These are phyloP conservation scores for Flueggea neowawraea DNA, from an alignment of 441 rosid genomes.

Conservation along the genomic window DNA sequence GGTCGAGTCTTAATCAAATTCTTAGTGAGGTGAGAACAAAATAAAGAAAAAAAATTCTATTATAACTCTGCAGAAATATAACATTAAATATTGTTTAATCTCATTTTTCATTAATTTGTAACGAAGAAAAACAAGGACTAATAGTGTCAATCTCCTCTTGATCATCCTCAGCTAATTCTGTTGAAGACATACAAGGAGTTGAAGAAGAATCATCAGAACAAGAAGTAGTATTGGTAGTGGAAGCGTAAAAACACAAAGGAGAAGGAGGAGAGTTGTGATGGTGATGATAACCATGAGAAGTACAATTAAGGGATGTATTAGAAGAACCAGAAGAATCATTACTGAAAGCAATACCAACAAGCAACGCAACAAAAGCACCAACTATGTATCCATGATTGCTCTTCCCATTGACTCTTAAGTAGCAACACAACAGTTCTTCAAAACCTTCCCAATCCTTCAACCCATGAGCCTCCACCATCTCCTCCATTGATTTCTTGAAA, in stretches of 20 bases:
- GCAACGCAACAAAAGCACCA: constrained; percentile 74
- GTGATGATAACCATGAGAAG: not conserved
- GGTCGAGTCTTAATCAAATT: no score
- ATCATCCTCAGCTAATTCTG: constrained; percentile 19
- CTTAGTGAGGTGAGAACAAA: not conserved
- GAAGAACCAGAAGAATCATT: no score
- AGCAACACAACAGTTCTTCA: constrained; percentile 64
- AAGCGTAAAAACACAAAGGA: constrained; percentile 24
- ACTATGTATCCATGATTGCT: constrained; percentile 63
- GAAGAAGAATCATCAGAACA: constrained; percentile 46
- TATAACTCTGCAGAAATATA: constrained; percentile 7
- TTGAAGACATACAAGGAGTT: constrained; percentile 26
- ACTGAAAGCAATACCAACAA: constrained; percentile 31
- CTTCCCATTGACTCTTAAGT: constrained; percentile 53
- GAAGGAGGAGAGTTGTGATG: constrained; percentile 24
- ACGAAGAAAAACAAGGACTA: constrained; percentile 28
- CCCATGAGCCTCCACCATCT: constrained; percentile 75
- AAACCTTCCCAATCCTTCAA: constrained; percentile 51
- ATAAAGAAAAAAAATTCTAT: not conserved
- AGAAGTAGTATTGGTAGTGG: constrained; percentile 31
- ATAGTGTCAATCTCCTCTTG: constrained; percentile 4
- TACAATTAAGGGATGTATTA: constrained; percentile 7
- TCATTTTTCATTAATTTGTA: constrained; percentile 30
- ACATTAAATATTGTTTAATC: constrained; percentile 14
- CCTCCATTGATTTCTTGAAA: constrained; percentile 83